Base-by-base conservation (phyloP, 345 rosid species). In the Gossypium longicalyx region DNA sequence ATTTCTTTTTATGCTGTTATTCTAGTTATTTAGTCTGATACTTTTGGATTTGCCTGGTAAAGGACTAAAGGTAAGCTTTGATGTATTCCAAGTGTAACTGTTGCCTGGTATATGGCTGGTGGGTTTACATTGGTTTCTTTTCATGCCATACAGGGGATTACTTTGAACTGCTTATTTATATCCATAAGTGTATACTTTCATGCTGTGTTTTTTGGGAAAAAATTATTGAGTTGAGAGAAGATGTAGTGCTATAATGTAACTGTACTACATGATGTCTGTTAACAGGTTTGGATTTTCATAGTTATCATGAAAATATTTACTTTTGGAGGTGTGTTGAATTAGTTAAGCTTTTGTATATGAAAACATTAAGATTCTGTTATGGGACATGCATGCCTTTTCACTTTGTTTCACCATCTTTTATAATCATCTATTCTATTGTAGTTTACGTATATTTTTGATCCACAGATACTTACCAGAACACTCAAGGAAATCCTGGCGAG, bases 401-500 rank as follows among this genome's bases (percentile, higher is more conserved):
- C 10, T 25, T 49, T 67, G 15, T 27, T 51, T 19, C 44, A 5
- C 11, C 1, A 45, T 13, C 22, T 60, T 56, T 59, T 45, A 17
- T 17, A 64, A 47, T 9, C 52, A 7, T 48, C 38, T 25, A 53
- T 65, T 29, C n/a, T 54, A 23, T 68, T 58, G 72, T 68, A 16
- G 67, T 77, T 88, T 68, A 83, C 67, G 49, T 82, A 34, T 77
- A 62, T 78, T 77, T 82, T 72, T 84, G 70, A 75, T 84, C 80
- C 85, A 90, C 93, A 95, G 99, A 86, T 83, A 78, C 89, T 27
- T 91, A 86, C 78, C 96, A 87, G 72, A 87, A 67, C 83, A 53
- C 81, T 62, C 92, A 85, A 80, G 98, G 89, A 84, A 83, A 38
- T 71, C 90, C 85, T 16, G 94, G 97, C 60, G 98, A 95, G 89